Percentiles rank a stretch among this genome's conserved stretches.
phyloP scores from a whole-genome alignment of 441 rosid species.

The Populus tomentosa region DNA sequence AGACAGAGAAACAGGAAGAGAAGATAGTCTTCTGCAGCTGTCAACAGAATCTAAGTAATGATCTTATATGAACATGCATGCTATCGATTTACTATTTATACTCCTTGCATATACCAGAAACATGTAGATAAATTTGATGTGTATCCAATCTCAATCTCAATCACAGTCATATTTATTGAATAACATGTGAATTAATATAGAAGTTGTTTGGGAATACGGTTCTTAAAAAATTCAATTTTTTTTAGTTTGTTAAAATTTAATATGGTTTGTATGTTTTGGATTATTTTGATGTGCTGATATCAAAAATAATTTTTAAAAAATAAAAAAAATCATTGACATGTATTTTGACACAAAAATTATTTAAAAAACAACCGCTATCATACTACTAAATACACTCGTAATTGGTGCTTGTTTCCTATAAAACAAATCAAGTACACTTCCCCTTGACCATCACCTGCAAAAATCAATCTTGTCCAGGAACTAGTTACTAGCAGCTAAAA shows the following conservation, averaged over 20 bases:
- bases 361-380: too few species aligned
- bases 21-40: background rate
- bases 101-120: background rate
- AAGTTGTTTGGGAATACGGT: too few species aligned
- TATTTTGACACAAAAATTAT: too few species aligned
- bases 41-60: background rate
- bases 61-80: background rate
- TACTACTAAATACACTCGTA: too few species aligned
- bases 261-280: too few species aligned
- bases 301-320: too few species aligned
- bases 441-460: background rate
- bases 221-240: too few species aligned
- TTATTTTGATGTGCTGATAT: too few species aligned
- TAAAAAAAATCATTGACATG: too few species aligned
- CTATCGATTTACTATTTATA: background rate
- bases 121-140: background rate
- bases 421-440: background rate
- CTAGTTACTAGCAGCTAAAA: background rate
- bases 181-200: background rate
- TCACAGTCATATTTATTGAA: background rate
- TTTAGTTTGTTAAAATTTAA: too few species aligned
- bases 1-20: constrained; percentile 1
- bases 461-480: background rate
- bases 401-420: background rate
- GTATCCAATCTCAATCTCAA: background rate